Base-by-base conservation (phyloP, 2,329 filamentous ascomycete species). In the Paraphoma chrysanthemicola region DNA sequence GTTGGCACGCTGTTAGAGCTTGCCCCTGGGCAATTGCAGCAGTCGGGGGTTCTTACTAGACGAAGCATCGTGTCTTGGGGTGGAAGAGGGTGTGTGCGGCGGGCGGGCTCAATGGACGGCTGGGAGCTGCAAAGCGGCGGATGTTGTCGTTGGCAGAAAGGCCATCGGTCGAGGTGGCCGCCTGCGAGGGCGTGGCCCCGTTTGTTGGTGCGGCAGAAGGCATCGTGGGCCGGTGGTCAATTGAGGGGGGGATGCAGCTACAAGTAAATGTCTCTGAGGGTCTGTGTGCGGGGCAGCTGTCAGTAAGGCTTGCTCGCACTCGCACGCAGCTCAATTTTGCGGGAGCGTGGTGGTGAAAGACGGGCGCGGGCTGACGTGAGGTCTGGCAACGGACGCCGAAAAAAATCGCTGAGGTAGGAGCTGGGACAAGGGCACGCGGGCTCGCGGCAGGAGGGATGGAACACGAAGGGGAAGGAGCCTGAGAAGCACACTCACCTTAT, bases 41-140 rank as follows among this genome's bases (percentile, higher is more conserved):
- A 55, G 51, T n/a, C 49, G 54, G 63, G 45, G 49, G 48, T 18
- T 81, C 86, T 83, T 81, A 88, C 86, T 99, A 99, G 81, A 99
- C 95, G 79, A 99, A 96, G 86, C 95, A 98, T 94, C 95, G 87
- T 79, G 95, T 98, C 91, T 98, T 99, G 83, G 93, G 89, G 86
- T 95, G 95, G 89, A 98, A 99, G 77, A 99, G 92, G 62, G 91
- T 90, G 81, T 97, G 92, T 75, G 88, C 85, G 68, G 92, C 89
- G 63, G 90, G 88, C 70, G 95, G 95, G 85, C 91, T 97, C 83
- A 96, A 81, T 64, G 93, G 92, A 76, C 95, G 88, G 84, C 92
- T 97, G 70, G 95, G 92, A 74, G 94, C 92, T 72, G 89, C 87
- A 81, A 99, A 99, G 72, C 95, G 93, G 81, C 91, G 90, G 83